Evolutionary conservation across 208 protist species (phyloP).

Genomic region (Leishmania braziliensis): DNA sequence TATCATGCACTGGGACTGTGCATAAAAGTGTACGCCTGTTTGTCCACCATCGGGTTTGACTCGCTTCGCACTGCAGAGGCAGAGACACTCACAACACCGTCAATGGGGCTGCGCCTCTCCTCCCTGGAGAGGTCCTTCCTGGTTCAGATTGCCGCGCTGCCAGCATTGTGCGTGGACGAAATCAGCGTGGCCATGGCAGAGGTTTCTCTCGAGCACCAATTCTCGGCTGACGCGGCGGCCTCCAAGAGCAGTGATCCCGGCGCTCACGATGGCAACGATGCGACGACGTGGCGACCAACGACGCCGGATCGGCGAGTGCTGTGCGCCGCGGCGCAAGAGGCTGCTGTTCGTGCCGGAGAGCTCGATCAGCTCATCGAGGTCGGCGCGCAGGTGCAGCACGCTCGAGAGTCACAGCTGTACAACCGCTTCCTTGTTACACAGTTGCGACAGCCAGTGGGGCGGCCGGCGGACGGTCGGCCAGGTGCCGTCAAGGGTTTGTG

Average conservation of each 20-base stretch:
- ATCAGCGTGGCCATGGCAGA: slow-evolving; percentile 73
- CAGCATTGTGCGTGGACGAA: slow-evolving; percentile 75
- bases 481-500: slow-evolving; percentile 28
- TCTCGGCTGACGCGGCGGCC: not conserved
- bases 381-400: slow-evolving; percentile 35
- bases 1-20: slow-evolving; percentile 45
- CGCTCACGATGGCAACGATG: not conserved
- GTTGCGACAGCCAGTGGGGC: slow-evolving; percentile 39
- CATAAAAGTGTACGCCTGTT: slow-evolving; percentile 70
- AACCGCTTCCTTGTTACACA: slow-evolving; percentile 65
- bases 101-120: slow-evolving; percentile 35
- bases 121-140: slow-evolving; percentile 65
- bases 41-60: slow-evolving; percentile 55
- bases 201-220: slow-evolving; percentile 32
- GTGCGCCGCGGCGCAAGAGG: slow-evolving; percentile 29
- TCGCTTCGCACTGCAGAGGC: slow-evolving; percentile 24
- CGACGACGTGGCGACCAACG: slow-evolving; percentile 41
- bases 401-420: slow-evolving; percentile 42
- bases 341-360: slow-evolving; percentile 42
- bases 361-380: slow-evolving; percentile 51
- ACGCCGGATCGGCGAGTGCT: slow-evolving; percentile 52
- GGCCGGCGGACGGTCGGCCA: slow-evolving; percentile 24
- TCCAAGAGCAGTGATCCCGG: slow-evolving; percentile 3
- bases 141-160: slow-evolving; percentile 65
- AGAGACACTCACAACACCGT: slow-evolving; percentile 11